phyloP scores from a whole-genome alignment of 805 yeast genomes.

The Starmerella apis region DNA sequence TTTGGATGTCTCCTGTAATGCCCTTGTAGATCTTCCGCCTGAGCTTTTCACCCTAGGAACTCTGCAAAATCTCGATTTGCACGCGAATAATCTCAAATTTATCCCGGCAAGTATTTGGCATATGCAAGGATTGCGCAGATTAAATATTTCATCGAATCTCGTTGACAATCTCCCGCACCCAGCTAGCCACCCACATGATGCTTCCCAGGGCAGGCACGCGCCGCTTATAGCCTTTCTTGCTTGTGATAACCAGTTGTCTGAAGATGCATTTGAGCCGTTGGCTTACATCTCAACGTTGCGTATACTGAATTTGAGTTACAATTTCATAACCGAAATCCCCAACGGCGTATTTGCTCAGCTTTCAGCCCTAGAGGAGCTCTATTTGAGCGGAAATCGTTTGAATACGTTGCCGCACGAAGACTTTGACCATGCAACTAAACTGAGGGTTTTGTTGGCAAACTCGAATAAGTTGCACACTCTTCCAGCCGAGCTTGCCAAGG shows the following conservation, averaged over 20 bases:
- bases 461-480: slow-evolving; percentile 75
- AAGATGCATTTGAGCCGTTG: slow-evolving; percentile 61
- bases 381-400: slow-evolving; percentile 72
- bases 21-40: slow-evolving; percentile 58
- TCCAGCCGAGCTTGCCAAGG: slow-evolving; percentile 76
- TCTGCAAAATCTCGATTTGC: slow-evolving; percentile 63
- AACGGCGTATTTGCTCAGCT: slow-evolving; percentile 54
- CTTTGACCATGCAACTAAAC: slow-evolving; percentile 47
- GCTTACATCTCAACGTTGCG: slow-evolving; percentile 49
- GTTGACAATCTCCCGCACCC: slow-evolving; percentile 14
- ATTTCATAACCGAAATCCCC: slow-evolving; percentile 74
- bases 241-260: slow-evolving; percentile 76
- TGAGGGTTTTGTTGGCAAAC: slow-evolving; percentile 59
- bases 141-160: slow-evolving; percentile 28
- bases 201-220: neutral
- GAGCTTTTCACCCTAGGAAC: slow-evolving; percentile 50
- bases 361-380: slow-evolving; percentile 50
- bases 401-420: slow-evolving; percentile 78
- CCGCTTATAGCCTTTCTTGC: slow-evolving; percentile 38
- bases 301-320: slow-evolving; percentile 67
- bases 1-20: slow-evolving; percentile 64
- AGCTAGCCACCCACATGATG: neutral
- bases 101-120: slow-evolving; percentile 62
- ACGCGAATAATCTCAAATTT: slow-evolving; percentile 66
- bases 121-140: slow-evolving; percentile 31